Conservation (phyloP, 1,284 basidiomycete genomes). For the Pseudozyma flocculosa region DNA sequence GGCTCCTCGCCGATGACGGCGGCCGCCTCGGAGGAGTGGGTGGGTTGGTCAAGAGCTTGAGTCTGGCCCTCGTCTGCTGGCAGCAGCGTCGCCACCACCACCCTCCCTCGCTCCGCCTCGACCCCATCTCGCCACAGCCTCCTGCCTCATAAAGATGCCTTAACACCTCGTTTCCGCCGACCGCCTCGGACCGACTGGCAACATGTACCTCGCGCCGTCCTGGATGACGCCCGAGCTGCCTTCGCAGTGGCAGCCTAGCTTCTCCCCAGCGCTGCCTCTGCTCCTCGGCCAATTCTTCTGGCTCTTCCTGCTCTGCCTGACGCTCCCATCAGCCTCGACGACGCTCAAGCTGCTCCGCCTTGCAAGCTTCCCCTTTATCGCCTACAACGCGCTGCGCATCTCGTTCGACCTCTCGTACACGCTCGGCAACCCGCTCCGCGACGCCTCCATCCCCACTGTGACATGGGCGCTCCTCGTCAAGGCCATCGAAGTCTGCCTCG, state of each 20-base stretch:
- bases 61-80: no score
- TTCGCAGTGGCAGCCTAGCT: constrained; percentile 17
- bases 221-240: no score
- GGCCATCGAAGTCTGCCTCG: constrained; percentile 15
- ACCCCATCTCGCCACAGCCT: background rate
- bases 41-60: no score
- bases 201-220: no score
- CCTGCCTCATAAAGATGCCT: no score
- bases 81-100: no score
- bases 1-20: no score
- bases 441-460: constrained; percentile 18
- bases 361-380: constrained; percentile 15
- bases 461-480: constrained; percentile 24
- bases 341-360: constrained; percentile 13
- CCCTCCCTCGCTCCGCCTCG: no score
- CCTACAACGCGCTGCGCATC: constrained; percentile 2
- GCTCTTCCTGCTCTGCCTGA: constrained; percentile 24
- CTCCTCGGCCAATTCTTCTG: constrained; percentile 10
- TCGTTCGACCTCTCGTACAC: constrained; percentile 12
- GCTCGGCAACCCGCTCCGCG: constrained; percentile 23
- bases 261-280: constrained; percentile 9
- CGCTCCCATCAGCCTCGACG: constrained; percentile 8
- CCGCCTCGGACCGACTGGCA: no score
- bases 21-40: no score
- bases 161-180: no score